Conservation (phyloP, 345 rosid genomes). For the Eucalyptus paniculata region DNA sequence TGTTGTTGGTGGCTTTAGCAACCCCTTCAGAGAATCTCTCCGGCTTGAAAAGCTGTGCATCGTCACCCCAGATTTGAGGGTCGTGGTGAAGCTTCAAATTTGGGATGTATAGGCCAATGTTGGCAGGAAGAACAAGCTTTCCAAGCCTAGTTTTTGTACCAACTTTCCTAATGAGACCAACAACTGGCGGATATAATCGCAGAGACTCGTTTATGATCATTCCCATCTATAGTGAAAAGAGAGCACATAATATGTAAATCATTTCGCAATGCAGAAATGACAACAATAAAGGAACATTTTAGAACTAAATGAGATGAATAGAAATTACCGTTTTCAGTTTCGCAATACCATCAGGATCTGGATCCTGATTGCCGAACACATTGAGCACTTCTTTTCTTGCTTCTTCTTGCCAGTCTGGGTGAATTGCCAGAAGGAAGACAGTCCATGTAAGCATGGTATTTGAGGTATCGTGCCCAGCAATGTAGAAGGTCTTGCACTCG, state of each 20-base stretch:
- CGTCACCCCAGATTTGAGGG: slow-evolving; percentile 29
- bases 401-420: slow-evolving; percentile 27
- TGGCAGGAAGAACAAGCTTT: slow-evolving; percentile 7
- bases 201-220: slow-evolving; percentile 16
- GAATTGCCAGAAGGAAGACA: slow-evolving; percentile 17
- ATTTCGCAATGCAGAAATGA: not conserved
- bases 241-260: not conserved
- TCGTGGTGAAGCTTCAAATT: slow-evolving; percentile 15
- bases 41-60: slow-evolving; percentile 23
- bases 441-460: slow-evolving; percentile 20
- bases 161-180: not conserved
- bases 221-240: not conserved
- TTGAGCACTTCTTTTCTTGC: slow-evolving; percentile 18
- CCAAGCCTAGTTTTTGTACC: slow-evolving; percentile 8
- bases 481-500: slow-evolving; percentile 29
- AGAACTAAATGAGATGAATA: not conserved
- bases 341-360: not conserved
- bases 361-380: not conserved
- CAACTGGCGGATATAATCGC: slow-evolving; percentile 23
- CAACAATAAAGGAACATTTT: not conserved
- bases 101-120: not conserved
- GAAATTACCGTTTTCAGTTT: not conserved
- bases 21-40: slow-evolving; percentile 31
- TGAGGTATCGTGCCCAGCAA: slow-evolving; percentile 21
- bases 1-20: slow-evolving; percentile 29